phyloP scores from a whole-genome alignment of 192 early-diverging fungal species.

The Gamsiella multidivaricata region DNA sequence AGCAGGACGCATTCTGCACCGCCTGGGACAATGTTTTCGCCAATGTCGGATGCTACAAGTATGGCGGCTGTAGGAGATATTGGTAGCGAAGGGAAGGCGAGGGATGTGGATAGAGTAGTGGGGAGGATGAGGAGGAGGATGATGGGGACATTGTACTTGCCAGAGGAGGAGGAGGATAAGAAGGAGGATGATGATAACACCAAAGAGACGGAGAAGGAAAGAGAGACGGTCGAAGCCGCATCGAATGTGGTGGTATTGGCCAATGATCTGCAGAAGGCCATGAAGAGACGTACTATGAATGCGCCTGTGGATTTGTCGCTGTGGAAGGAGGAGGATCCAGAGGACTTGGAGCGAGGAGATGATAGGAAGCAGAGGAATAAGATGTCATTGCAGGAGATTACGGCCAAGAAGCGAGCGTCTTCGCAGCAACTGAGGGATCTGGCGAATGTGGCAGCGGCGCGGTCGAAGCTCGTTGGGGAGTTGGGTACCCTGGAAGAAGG shows the following conservation, averaged over 20 bases:
- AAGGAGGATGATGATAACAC: no score
- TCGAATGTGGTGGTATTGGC: neutral
- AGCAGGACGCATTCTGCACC: conserved; percentile 17
- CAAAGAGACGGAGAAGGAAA: neutral
- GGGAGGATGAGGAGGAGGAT: no score
- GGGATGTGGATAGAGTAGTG: no score
- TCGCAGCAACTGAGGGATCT: conserved; percentile 1
- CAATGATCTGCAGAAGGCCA: conserved; percentile 4
- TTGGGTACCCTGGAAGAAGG: neutral
- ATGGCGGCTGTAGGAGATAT: no score
- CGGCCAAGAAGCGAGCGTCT: conserved; percentile 20
- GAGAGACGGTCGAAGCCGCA: neutral
- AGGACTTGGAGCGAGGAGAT: neutral
- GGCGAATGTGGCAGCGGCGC: neutral
- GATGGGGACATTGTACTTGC: no score
- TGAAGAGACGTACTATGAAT: conserved; percentile 6
- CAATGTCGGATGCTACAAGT: no score
- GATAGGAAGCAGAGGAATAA: neutral
- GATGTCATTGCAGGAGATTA: conserved; percentile 22
- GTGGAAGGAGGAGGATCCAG: neutral
- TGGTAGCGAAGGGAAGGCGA: no score
- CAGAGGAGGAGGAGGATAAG: no score
- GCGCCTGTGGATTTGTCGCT: no score
- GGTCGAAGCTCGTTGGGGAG: conserved; percentile 21
- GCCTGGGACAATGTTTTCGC: no score